Conservation (phyloP, 345 rosid genomes). For the Boechera divaricarpa region DNA sequence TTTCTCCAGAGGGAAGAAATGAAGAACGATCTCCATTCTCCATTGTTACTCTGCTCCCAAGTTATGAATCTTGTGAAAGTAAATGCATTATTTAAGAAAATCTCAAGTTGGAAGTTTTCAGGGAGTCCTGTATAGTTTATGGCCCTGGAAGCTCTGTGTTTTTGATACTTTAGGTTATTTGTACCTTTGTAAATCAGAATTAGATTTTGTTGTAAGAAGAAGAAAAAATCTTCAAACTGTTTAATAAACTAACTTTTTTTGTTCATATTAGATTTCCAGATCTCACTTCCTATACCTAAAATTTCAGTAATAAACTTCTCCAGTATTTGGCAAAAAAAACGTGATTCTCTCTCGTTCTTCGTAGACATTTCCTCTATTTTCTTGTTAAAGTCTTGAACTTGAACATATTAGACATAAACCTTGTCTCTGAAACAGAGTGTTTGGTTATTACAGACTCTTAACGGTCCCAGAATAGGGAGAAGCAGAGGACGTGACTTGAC, state of each 20-base stretch:
- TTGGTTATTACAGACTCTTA: not conserved
- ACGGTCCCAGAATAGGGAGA: not conserved
- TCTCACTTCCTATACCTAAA: not conserved
- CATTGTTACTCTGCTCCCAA: conserved; percentile 15
- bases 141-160: conserved; percentile 14
- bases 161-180: conserved; percentile 28
- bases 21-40: conserved; percentile 27
- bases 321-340: not conserved
- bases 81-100: conserved; percentile 33
- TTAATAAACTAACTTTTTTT: conserved; percentile 41
- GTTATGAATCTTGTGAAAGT: conserved; percentile 35
- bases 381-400: not conserved
- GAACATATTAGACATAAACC: not conserved
- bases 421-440: not conserved
- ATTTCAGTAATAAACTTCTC: not conserved
- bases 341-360: not conserved
- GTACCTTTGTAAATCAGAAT: conserved; percentile 24
- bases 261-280: not conserved
- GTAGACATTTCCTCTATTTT: not conserved
- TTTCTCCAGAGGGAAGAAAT: conserved; percentile 34
- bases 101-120: conserved; percentile 19
- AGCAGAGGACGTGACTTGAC: not conserved
- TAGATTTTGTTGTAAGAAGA: conserved; percentile 39
- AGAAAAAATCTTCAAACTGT: conserved; percentile 40
- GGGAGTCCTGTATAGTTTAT: conserved; percentile 39